These are phyloP conservation scores for Aquilaria yunnanensis DNA, from an alignment of 345 rosid genomes.

Conservation along the genomic window DNA sequence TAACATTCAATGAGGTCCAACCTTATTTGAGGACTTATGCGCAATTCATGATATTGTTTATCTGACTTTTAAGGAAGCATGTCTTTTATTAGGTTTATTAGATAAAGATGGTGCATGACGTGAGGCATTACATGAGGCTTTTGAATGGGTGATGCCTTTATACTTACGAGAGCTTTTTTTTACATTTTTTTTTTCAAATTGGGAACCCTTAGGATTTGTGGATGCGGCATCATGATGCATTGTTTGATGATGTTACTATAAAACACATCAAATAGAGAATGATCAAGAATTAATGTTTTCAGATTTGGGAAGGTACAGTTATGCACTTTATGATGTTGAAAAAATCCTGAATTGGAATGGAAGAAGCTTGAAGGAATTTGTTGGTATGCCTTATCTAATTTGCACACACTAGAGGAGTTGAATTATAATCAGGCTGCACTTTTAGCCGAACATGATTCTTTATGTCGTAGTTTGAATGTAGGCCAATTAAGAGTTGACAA, in stretches of 20 bases:
- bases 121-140: background rate
- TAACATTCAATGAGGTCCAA: background rate
- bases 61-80: background rate
- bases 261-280: background rate
- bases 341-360: background rate
- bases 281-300: background rate
- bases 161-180: background rate
- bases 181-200: too few species aligned
- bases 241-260: too few species aligned
- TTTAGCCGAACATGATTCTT: too few species aligned
- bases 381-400: too few species aligned
- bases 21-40: background rate
- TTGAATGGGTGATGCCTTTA: background rate
- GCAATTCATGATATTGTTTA: background rate
- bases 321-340: background rate
- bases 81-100: background rate
- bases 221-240: background rate
- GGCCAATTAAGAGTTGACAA: too few species aligned
- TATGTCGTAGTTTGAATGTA: too few species aligned
- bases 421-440: too few species aligned
- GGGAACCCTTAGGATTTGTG: background rate
- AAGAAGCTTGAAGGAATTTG: background rate
- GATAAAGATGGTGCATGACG: background rate
- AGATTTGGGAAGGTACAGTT: too few species aligned
- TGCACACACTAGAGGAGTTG: too few species aligned